These are phyloP conservation scores for Cyberlindnera amylophila DNA, from an alignment of 805 yeast species.

Conservation along the genomic window DNA sequence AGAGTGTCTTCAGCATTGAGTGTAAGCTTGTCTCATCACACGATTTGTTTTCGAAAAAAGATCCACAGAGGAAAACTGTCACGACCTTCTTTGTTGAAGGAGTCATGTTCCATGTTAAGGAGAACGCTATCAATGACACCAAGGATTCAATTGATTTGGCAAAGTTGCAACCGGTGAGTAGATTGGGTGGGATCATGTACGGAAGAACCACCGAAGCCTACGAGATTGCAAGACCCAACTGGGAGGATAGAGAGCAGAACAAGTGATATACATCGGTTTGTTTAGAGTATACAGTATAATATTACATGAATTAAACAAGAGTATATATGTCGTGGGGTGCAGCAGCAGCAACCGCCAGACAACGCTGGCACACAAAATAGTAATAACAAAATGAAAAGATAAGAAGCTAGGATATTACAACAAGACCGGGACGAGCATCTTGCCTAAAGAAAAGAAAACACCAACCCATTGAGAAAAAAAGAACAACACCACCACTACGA, in stretches of 20 bases:
- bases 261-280: background rate
- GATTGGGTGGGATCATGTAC: slow-evolving; percentile 52
- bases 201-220: slow-evolving; percentile 42
- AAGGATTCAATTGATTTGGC: slow-evolving; percentile 37
- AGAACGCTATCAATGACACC: slow-evolving; percentile 46
- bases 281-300: too few relatives aligned
- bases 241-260: slow-evolving; percentile 2
- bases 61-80: slow-evolving; percentile 34
- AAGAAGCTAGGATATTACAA: too few relatives aligned
- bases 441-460: background rate
- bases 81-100: slow-evolving; percentile 49
- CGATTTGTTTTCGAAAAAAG: slow-evolving; percentile 39
- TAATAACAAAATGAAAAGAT: too few relatives aligned
- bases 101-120: slow-evolving; percentile 51
- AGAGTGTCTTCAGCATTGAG: slow-evolving; percentile 57
- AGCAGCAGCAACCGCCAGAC: too few relatives aligned
- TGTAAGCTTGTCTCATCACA: slow-evolving; percentile 43
- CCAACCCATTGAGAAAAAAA: background rate
- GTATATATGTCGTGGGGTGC: too few relatives aligned
- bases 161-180: slow-evolving; percentile 49
- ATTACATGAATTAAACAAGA: too few relatives aligned
- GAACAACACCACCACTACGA: background rate
- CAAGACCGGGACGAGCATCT: too few relatives aligned
- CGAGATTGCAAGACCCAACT: slow-evolving; percentile 9
- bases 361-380: too few relatives aligned